Evolutionary conservation across 2,329 filamentous ascomycete genomes (phyloP).

Genomic region (Juglanconis sp.): DNA sequence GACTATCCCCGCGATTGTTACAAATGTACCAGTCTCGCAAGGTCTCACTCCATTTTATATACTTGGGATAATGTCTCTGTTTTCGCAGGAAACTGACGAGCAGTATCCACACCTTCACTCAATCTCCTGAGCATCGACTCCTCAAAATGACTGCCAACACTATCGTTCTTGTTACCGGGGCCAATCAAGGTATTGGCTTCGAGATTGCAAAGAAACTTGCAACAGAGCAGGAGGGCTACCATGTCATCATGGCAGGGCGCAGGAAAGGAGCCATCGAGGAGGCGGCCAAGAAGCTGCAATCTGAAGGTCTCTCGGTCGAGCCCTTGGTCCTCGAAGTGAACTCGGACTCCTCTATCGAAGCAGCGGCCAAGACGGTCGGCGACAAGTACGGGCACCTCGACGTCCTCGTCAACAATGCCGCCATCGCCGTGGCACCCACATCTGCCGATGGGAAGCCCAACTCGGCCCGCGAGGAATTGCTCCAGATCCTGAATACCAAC

Average conservation of each 20-base stretch:
- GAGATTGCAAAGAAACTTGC: conserved; percentile 37
- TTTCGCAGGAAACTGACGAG: too few species aligned
- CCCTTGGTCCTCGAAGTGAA: conserved; percentile 40
- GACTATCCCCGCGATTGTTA: neutral
- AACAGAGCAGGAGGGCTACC: conserved; percentile 32
- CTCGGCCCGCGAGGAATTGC: conserved; percentile 21
- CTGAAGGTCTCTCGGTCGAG: conserved; percentile 29
- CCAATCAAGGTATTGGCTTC: conserved; percentile 42
- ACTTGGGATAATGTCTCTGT: too few species aligned
- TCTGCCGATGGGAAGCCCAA: conserved; percentile 13
- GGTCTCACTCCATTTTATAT: neutral
- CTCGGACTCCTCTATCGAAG: conserved; percentile 37
- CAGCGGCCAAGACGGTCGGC: conserved; percentile 29
- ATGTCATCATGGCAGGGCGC: conserved; percentile 37
- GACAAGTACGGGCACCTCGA: conserved; percentile 30
- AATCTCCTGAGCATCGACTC: neutral
- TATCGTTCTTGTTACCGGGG: conserved; percentile 35
- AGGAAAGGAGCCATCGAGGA: conserved; percentile 30
- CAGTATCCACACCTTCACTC: neutral
- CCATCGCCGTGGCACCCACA: conserved; percentile 13
- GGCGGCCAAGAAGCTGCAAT: conserved; percentile 30
- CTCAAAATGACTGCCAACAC: conserved; percentile 11
- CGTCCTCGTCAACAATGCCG: conserved; percentile 32
- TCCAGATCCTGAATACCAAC: conserved; percentile 28
- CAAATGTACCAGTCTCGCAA: too few species aligned